Conservation (phyloP, 176 grass and related monocot genomes). For the Thalia dealbata region DNA sequence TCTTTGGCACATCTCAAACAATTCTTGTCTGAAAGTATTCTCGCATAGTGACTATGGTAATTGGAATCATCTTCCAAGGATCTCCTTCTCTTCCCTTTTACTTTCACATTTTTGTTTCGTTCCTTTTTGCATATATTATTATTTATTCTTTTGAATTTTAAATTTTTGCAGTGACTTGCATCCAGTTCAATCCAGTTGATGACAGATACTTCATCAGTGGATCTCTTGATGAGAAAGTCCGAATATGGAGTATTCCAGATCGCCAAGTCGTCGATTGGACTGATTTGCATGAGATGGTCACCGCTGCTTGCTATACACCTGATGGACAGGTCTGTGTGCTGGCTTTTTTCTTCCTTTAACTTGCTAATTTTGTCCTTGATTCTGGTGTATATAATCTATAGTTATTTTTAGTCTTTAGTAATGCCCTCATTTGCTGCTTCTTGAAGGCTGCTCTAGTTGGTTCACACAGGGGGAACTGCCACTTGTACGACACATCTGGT, state of each 20-base stretch:
- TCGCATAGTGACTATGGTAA: slow-evolving; percentile 87
- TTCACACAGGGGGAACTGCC: slow-evolving; percentile 77
- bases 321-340: slow-evolving; percentile 72
- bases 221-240: slow-evolving; percentile 86
- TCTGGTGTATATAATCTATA: background rate
- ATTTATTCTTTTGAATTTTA: slow-evolving; percentile 18
- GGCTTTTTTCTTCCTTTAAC: background rate
- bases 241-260: slow-evolving; percentile 90
- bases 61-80: slow-evolving; percentile 22
- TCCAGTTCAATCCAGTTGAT: slow-evolving; percentile 98
- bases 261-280: slow-evolving; percentile 95
- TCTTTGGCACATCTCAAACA: slow-evolving; percentile 82
- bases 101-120: background rate
- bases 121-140: slow-evolving; percentile 5
- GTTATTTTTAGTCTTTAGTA: slow-evolving; percentile 9
- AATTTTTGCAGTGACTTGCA: slow-evolving; percentile 73
- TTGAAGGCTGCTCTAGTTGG: slow-evolving; percentile 71
- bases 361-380: background rate
- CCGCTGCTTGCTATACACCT: slow-evolving; percentile 79
- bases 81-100: slow-evolving; percentile 3
- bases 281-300: slow-evolving; percentile 99
- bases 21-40: slow-evolving; percentile 81
- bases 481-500: slow-evolving; percentile 88
- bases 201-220: slow-evolving; percentile 98
- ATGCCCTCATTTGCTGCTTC: slow-evolving; percentile 25